phyloP scores from a whole-genome alignment of 129 eudicot species.

The Scalesia atractyloides region DNA sequence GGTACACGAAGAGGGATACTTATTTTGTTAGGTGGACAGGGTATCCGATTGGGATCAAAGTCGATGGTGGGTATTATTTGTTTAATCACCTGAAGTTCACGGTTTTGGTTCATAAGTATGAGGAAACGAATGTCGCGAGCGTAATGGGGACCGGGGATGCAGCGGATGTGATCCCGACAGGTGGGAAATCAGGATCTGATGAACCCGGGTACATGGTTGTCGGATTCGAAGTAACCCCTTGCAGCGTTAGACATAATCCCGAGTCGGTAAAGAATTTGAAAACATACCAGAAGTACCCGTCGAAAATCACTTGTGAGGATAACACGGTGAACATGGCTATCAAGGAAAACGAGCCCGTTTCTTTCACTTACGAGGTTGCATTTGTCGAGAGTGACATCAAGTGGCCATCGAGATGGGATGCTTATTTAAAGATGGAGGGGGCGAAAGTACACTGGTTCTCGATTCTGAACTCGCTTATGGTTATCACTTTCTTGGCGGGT shows the following conservation, averaged over 20 bases:
- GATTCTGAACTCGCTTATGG: slow-evolving; percentile 67
- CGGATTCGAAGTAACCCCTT: slow-evolving; percentile 72
- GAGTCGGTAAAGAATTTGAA: slow-evolving; percentile 59
- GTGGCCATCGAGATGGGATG: slow-evolving; percentile 86
- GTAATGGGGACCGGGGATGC: slow-evolving; percentile 84
- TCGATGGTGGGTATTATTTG: slow-evolving; percentile 50
- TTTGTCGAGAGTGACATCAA: slow-evolving; percentile 71
- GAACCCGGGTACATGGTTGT: slow-evolving; percentile 76
- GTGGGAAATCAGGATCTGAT: slow-evolving; percentile 43
- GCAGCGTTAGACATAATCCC: slow-evolving; percentile 50
- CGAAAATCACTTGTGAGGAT: slow-evolving; percentile 58
- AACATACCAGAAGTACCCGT: slow-evolving; percentile 51
- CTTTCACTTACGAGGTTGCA: slow-evolving; percentile 60
- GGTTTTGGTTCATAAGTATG: slow-evolving; percentile 38
- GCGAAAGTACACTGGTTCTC: slow-evolving; percentile 84
- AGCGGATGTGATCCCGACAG: slow-evolving; percentile 62
- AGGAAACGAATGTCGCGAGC: slow-evolving; percentile 62
- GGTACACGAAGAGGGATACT: slow-evolving; percentile 54
- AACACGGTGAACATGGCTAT: slow-evolving; percentile 55
- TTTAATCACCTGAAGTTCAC: slow-evolving; percentile 37
- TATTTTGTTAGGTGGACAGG: slow-evolving; percentile 66
- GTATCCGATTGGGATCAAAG: slow-evolving; percentile 52
- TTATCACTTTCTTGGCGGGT: slow-evolving; percentile 35
- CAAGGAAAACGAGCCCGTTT: slow-evolving; percentile 60
- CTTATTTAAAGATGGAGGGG: slow-evolving; percentile 77